Conservation (phyloP, 2,329 filamentous ascomycete species). For the Shiraia sp. region DNA sequence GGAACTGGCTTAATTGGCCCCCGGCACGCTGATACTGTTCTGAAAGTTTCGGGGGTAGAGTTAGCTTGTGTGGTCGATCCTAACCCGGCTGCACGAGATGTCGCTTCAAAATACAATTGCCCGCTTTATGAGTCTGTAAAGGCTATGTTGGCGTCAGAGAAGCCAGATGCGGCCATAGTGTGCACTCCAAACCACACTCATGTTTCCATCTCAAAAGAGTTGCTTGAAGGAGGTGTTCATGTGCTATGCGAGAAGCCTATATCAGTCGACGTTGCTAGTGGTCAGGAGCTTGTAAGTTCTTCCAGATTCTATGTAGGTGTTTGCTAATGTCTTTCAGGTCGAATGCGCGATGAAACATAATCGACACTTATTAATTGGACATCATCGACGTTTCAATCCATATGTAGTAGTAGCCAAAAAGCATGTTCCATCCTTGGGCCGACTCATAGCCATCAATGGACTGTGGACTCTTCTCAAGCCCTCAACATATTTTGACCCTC, state of each 20-base stretch:
- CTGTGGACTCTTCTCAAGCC: conserved; percentile 61
- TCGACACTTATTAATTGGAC: conserved; percentile 58
- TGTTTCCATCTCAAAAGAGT: conserved; percentile 54
- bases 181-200: conserved; percentile 65
- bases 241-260: conserved; percentile 64
- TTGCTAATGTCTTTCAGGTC: conserved; percentile 13
- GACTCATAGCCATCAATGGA: conserved; percentile 57
- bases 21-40: conserved; percentile 53
- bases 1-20: conserved; percentile 57
- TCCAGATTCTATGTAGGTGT: no score
- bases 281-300: no score
- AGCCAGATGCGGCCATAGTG: conserved; percentile 60
- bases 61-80: conserved; percentile 55
- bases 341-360: conserved; percentile 19
- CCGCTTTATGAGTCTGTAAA: conserved; percentile 48
- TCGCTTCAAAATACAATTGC: conserved; percentile 46
- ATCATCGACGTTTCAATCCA: conserved; percentile 64
- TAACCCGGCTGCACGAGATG: conserved; percentile 40
- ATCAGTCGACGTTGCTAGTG: conserved; percentile 47
- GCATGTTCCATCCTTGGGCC: conserved; percentile 52
- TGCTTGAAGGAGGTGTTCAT: conserved; percentile 55
- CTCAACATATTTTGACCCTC: conserved; percentile 53
- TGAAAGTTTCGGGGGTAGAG: conserved; percentile 42
- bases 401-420: conserved; percentile 57
- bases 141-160: conserved; percentile 48